Conservation (phyloP, 805 yeast genomes). For the Scheffersomyces spartinae region DNA sequence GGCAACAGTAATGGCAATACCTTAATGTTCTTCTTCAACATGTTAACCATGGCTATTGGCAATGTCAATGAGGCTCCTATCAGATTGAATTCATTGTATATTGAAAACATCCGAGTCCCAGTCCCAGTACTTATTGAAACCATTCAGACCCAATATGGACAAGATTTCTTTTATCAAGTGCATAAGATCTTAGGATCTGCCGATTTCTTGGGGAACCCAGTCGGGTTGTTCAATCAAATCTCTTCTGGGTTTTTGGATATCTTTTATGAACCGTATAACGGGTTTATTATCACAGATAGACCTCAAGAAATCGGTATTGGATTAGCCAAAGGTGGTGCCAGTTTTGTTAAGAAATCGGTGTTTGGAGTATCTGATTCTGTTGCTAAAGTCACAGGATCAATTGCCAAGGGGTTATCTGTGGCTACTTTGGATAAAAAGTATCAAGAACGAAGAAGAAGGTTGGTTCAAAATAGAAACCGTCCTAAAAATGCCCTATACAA, state of each 20-base stretch:
- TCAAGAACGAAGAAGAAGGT: constrained; percentile 72
- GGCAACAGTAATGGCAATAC: constrained; percentile 49
- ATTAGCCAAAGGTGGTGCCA: constrained; percentile 88
- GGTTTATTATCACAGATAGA: constrained; percentile 84
- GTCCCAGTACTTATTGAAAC: constrained; percentile 59
- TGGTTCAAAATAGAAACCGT: constrained; percentile 62
- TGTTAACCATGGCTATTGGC: constrained; percentile 93
- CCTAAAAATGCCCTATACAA: constrained; percentile 84
- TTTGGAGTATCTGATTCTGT: constrained; percentile 92
- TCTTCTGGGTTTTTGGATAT: constrained; percentile 94
- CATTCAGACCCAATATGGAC: constrained; percentile 77
- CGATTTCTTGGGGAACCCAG: constrained; percentile 93
- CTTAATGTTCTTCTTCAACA: constrained; percentile 66
- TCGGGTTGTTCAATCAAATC: constrained; percentile 85
- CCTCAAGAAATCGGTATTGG: constrained; percentile 96
- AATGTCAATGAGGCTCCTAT: constrained; percentile 96
- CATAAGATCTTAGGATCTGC: constrained; percentile 94
- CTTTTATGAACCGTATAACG: constrained; percentile 95
- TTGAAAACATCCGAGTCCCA: constrained; percentile 87
- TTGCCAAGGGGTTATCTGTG: constrained; percentile 87
- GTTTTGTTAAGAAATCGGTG: constrained; percentile 88
- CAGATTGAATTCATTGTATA: constrained; percentile 69
- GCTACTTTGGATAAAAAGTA: constrained; percentile 80
- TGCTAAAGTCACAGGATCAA: constrained; percentile 84
- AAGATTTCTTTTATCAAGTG: constrained; percentile 81